phyloP scores from a whole-genome alignment of 306 rosid species.

The Cucurbita maxima region DNA sequence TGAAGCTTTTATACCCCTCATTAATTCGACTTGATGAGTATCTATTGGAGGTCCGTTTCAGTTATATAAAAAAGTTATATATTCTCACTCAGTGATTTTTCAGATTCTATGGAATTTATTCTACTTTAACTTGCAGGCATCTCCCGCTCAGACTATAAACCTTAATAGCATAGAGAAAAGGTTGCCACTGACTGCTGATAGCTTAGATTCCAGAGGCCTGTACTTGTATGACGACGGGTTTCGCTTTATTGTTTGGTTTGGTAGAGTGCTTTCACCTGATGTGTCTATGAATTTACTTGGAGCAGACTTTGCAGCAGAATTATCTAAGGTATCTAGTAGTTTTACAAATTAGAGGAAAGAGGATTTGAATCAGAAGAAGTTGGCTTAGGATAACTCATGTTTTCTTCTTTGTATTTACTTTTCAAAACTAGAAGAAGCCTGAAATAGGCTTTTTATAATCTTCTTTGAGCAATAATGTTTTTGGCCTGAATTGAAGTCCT shows the following conservation, averaged over 20 bases:
- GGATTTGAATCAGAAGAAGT: neutral
- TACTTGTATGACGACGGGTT: slow-evolving; percentile 71
- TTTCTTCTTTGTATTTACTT: no score
- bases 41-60: slow-evolving; percentile 54
- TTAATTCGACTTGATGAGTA: slow-evolving; percentile 68
- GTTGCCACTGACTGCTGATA: slow-evolving; percentile 63
- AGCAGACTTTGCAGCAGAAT: slow-evolving; percentile 75
- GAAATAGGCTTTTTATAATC: neutral
- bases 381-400: no score
- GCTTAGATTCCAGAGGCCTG: slow-evolving; percentile 88
- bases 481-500: neutral
- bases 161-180: slow-evolving; percentile 44
- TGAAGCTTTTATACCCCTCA: slow-evolving; percentile 80
- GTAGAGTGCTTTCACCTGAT: slow-evolving; percentile 81
- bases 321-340: slow-evolving; percentile 63
- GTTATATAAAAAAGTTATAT: neutral
- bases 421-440: no score
- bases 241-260: slow-evolving; percentile 81
- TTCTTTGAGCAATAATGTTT: neutral
- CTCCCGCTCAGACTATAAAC: slow-evolving; percentile 34
- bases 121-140: slow-evolving; percentile 28
- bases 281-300: slow-evolving; percentile 85
- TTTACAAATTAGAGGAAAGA: neutral
- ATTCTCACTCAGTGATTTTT: neutral
- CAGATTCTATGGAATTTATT: slow-evolving; percentile 13